These are phyloP conservation scores for Gastrolobium bilobum DNA, from an alignment of 306 rosid genomes.

Conservation along the genomic window DNA sequence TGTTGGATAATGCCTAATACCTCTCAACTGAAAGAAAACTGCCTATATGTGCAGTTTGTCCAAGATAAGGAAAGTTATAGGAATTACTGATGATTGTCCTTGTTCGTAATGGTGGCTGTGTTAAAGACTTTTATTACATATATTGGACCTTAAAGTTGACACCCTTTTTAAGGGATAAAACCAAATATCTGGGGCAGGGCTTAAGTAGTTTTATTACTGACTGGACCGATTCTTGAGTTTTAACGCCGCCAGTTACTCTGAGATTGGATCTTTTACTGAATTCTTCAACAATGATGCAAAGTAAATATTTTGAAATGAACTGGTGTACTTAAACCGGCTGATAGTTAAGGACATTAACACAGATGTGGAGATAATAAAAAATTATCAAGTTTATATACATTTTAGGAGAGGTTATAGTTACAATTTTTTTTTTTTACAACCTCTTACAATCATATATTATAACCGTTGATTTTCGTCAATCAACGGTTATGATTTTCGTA, in stretches of 20 bases:
- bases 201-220: too few relatives aligned
- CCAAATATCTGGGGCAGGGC: not conserved
- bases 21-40: constrained; percentile 17
- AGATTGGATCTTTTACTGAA: not conserved
- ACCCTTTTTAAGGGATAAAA: not conserved
- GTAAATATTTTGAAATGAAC: not conserved
- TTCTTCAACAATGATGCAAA: not conserved
- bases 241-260: not conserved
- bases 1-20: constrained; percentile 12
- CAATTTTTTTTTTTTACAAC: too few relatives aligned
- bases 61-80: not conserved
- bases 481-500: too few relatives aligned
- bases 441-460: too few relatives aligned
- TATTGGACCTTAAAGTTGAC: not conserved
- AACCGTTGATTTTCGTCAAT: too few relatives aligned
- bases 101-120: not conserved
- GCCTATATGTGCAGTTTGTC: constrained; percentile 8
- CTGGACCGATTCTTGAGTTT: not conserved
- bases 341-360: not conserved
- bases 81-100: not conserved
- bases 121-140: not conserved
- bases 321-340: not conserved
- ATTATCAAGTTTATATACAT: too few relatives aligned
- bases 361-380: not conserved
- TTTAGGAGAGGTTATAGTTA: too few relatives aligned